Base-by-base conservation (phyloP, 768 basidiomycete species). In the Porpolomopsis calyptriformis region DNA sequence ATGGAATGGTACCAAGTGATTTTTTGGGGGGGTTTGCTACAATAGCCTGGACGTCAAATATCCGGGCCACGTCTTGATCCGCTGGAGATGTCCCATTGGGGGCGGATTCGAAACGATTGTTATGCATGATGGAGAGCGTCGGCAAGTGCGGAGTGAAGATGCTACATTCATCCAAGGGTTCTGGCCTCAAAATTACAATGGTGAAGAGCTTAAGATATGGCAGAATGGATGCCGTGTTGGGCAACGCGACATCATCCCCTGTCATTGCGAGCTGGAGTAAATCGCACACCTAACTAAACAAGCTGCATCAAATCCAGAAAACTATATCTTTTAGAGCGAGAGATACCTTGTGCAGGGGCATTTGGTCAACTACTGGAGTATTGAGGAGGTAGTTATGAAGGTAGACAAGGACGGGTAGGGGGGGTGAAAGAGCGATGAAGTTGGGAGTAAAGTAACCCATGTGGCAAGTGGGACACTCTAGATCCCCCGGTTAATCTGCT, bases 381-480 rank as follows among this genome's bases (percentile, higher is more conserved):
- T 48, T 34, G 11, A n/a, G 8, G n/a, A 51, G 19, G 24, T 51
- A 51, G 24, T 48, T 22, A 31, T 12, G 27, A 31, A 48, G 39
- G 43, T 51, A 51, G 10, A 25, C 10, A 14, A 51, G 47, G 7
- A 51, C 46, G 14, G 49, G 46, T 31, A 47, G 25, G n/a, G 49
- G 34, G 18, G 46, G 49, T 22, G 46, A 51, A 31, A 51, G 46
- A 26, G 49, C 49, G 29, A 51, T 47, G 42, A 38, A 41, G 19
- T 44, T 31, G 10, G 49, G 49, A 16, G 46, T 47, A 47, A 47
- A 51, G 27, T 34, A 51, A 38, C 40, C 34, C 11, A 42, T 12
- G 41, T 48, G 37, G 43, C 50, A 51, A 14, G 24, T 29, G 24
- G 47, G 29, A 34, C 50, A 51, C 37, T 48, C 50, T 51, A 43